Evolutionary conservation across 2,329 filamentous ascomycete species (phyloP).

Genomic region (Ophiocordyceps sinensis): DNA sequence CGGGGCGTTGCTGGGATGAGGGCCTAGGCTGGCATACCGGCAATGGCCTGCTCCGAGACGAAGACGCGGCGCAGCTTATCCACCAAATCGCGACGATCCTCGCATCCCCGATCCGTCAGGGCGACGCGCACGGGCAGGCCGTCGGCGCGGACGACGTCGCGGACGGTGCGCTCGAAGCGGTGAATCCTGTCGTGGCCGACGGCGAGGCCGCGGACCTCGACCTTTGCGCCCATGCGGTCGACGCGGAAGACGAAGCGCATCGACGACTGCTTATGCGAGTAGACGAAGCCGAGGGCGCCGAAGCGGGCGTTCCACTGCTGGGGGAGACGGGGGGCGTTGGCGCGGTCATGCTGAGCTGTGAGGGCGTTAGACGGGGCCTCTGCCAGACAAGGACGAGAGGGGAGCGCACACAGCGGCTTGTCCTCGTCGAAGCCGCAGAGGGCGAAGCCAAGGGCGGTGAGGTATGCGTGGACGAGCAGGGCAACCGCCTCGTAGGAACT

Average conservation of each 20-base stretch:
- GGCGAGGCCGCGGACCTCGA: slow-evolving; percentile 68
- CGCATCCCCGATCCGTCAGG: slow-evolving; percentile 23
- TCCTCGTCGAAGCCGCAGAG: slow-evolving; percentile 77
- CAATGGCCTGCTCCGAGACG: slow-evolving; percentile 55
- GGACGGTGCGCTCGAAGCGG: slow-evolving; percentile 54
- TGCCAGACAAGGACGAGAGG: neutral
- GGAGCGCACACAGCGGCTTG: slow-evolving; percentile 47
- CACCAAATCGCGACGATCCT: slow-evolving; percentile 35
- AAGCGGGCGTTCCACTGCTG: slow-evolving; percentile 64
- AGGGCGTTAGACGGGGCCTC: slow-evolving; percentile 2
- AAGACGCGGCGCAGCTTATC: slow-evolving; percentile 48
- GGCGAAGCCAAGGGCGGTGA: slow-evolving; percentile 66
- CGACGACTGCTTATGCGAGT: slow-evolving; percentile 72
- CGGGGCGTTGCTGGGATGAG: neutral
- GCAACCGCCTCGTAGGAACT: slow-evolving; percentile 71
- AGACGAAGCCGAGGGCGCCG: slow-evolving; percentile 67
- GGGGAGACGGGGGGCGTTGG: slow-evolving; percentile 50
- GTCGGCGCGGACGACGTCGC: slow-evolving; percentile 57
- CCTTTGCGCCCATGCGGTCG: slow-evolving; percentile 67
- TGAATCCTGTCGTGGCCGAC: slow-evolving; percentile 69
- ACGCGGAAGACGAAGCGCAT: slow-evolving; percentile 74
- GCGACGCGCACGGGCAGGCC: slow-evolving; percentile 42
- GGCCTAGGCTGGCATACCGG: slow-evolving; percentile 14
- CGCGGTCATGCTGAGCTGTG: slow-evolving; percentile 29
- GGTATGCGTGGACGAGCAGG: slow-evolving; percentile 69